Evolutionary conservation across 768 basidiomycete species (phyloP).

Genomic region (Mycena chlorophos): DNA sequence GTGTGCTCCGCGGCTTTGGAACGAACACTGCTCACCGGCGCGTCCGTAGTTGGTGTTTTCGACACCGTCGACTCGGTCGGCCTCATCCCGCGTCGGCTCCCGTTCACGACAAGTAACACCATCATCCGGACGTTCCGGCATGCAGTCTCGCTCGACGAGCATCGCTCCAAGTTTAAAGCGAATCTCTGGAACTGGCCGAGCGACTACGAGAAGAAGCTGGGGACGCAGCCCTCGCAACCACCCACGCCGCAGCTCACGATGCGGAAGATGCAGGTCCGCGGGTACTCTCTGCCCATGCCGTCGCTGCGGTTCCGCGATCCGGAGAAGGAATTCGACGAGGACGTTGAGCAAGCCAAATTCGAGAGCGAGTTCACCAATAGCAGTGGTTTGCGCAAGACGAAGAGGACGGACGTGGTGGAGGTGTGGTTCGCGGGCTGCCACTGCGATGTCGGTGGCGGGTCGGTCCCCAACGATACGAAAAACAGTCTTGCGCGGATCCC

Average conservation of each 20-base stretch:
- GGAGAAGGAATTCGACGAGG: background rate
- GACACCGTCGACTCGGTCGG: conserved; percentile 71
- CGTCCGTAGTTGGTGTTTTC: conserved; percentile 64
- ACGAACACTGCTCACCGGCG: too few relatives aligned
- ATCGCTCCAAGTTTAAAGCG: conserved; percentile 58
- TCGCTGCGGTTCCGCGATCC: background rate
- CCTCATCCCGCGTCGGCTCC: conserved; percentile 50
- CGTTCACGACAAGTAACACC: conserved; percentile 57
- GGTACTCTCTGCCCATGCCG: background rate
- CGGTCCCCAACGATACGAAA: conserved; percentile 46
- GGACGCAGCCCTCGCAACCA: conserved; percentile 7
- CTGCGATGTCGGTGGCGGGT: conserved; percentile 60
- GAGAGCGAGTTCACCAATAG: conserved; percentile 6
- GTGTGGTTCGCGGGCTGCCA: conserved; percentile 69
- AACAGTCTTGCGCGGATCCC: conserved; percentile 55
- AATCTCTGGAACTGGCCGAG: conserved; percentile 44
- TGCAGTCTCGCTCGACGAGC: conserved; percentile 65
- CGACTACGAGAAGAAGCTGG: conserved; percentile 6
- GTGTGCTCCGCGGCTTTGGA: too few relatives aligned
- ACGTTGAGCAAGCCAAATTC: conserved; percentile 10
- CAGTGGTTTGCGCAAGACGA: background rate
- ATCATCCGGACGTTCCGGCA: conserved; percentile 63
- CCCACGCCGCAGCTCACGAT: background rate
- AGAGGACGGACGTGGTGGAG: conserved; percentile 48
- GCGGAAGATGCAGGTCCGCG: background rate